These are phyloP conservation scores for Tilletia walkeri DNA, from an alignment of 1,284 basidiomycete genomes.

Conservation along the genomic window DNA sequence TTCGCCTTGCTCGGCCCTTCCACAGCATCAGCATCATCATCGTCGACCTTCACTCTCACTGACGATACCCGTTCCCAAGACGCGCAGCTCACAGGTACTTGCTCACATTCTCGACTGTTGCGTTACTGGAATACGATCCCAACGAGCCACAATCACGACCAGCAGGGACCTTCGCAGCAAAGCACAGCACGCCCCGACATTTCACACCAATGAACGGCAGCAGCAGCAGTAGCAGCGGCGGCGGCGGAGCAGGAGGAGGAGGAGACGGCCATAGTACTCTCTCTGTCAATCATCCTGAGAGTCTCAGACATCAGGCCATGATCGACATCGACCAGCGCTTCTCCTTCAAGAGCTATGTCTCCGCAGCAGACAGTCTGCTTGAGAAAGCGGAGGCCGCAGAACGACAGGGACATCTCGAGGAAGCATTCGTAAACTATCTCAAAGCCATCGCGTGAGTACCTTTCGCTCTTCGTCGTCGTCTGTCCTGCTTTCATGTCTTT, in stretches of 20 bases:
- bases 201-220: constrained; percentile 2
- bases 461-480: background rate
- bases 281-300: constrained; percentile 7
- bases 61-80: too few relatives aligned
- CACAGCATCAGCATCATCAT: background rate
- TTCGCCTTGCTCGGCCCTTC: background rate
- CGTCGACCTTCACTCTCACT: too few relatives aligned
- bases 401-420: constrained; percentile 48
- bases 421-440: constrained; percentile 55
- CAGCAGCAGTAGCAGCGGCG: background rate
- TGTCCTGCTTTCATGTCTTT: background rate
- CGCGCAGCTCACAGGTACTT: too few relatives aligned
- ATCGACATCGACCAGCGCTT: constrained; percentile 26
- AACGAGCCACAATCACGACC: background rate
- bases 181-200: background rate
- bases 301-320: background rate
- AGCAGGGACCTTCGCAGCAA: background rate
- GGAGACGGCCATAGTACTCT: background rate
- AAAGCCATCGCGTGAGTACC: constrained; percentile 30
- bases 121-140: too few relatives aligned
- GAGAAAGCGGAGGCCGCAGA: constrained; percentile 53
- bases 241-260: background rate
- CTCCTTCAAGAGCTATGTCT: constrained; percentile 51
- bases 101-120: too few relatives aligned
- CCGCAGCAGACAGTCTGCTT: constrained; percentile 50